Percentiles rank a stretch among this genome's conserved stretches.
phyloP scores from a whole-genome alignment of 331 rosid species.

The Malus hybrid region DNA sequence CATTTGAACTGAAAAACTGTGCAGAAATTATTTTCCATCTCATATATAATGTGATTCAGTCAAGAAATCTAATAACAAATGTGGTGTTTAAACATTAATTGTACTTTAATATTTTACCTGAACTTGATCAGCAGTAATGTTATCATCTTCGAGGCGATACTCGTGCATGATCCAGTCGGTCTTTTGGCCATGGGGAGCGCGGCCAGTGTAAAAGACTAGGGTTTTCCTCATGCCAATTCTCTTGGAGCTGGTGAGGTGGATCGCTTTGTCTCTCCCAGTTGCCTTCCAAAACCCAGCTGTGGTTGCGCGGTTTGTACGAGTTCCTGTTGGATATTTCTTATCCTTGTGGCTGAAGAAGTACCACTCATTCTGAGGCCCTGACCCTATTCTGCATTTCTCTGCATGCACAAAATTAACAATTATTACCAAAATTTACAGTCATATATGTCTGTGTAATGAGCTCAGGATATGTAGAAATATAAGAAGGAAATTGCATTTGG shows the following conservation, averaged over 20 bases:
- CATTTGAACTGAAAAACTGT: background rate
- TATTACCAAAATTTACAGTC: background rate
- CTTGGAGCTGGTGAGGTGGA: slow-evolving; percentile 55
- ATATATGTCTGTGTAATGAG: background rate
- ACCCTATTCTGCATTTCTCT: slow-evolving; percentile 92
- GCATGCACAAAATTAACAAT: background rate
- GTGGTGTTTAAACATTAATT: background rate
- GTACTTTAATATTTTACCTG: slow-evolving; percentile 32
- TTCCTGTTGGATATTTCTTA: slow-evolving; percentile 95
- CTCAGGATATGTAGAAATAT: background rate
- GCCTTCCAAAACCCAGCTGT: slow-evolving; percentile 99
- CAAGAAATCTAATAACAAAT: background rate
- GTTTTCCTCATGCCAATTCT: slow-evolving; percentile 99
- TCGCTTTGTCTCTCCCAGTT: slow-evolving; percentile 93
- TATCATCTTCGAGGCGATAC: slow-evolving; percentile 81
- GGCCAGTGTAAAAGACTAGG: slow-evolving; percentile 91
- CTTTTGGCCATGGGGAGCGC: slow-evolving; percentile 98
- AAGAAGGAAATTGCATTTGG: no score
- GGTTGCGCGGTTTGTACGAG: slow-evolving; percentile 88
- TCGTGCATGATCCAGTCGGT: slow-evolving; percentile 99
- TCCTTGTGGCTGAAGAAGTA: slow-evolving; percentile 98
- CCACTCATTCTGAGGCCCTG: slow-evolving; percentile 96
- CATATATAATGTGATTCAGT: background rate
- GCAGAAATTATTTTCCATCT: background rate
- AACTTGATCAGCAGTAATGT: slow-evolving; percentile 24